Conservation (phyloP, 768 basidiomycete genomes). For the Serendipita sp. region DNA sequence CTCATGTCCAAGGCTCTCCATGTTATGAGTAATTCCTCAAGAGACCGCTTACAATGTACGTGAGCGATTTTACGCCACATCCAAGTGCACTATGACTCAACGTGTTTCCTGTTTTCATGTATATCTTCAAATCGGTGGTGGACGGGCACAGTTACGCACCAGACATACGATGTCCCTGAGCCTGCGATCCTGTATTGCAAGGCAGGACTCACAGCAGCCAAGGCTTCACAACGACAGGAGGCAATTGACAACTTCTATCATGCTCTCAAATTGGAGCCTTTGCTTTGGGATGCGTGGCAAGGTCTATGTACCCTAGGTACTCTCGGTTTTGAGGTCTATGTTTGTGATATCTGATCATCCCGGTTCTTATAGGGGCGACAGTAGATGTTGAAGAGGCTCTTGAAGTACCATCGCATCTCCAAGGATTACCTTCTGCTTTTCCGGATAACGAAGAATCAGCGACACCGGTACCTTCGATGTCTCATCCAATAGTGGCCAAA, state of each 20-base stretch:
- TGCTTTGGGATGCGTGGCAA: constrained; percentile 87
- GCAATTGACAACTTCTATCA: constrained; percentile 57
- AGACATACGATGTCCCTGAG: constrained; percentile 43
- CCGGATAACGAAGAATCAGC: constrained; percentile 34
- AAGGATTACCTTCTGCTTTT: constrained; percentile 36
- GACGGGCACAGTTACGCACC: neutral
- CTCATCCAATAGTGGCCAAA: constrained; percentile 7
- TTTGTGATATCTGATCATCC: constrained; percentile 11
- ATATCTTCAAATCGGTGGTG: constrained; percentile 34
- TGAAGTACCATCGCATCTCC: constrained; percentile 41
- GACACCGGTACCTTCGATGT: constrained; percentile 1
- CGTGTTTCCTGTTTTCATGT: constrained; percentile 22
- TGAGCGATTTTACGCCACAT: neutral
- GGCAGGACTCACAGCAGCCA: constrained; percentile 58
- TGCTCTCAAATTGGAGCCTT: constrained; percentile 56
- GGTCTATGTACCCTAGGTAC: constrained; percentile 68
- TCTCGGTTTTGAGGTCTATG: constrained; percentile 7
- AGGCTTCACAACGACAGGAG: constrained; percentile 59
- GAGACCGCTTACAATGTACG: neutral
- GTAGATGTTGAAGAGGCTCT: constrained; percentile 55
- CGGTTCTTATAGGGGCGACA: constrained; percentile 34
- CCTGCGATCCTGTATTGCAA: constrained; percentile 61
- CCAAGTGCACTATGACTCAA: neutral
- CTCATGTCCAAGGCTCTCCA: neutral
- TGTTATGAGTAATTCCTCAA: neutral